Evolutionary conservation across 2,329 filamentous ascomycete genomes (phyloP).

Genomic region (Aureobasidium sp.): DNA sequence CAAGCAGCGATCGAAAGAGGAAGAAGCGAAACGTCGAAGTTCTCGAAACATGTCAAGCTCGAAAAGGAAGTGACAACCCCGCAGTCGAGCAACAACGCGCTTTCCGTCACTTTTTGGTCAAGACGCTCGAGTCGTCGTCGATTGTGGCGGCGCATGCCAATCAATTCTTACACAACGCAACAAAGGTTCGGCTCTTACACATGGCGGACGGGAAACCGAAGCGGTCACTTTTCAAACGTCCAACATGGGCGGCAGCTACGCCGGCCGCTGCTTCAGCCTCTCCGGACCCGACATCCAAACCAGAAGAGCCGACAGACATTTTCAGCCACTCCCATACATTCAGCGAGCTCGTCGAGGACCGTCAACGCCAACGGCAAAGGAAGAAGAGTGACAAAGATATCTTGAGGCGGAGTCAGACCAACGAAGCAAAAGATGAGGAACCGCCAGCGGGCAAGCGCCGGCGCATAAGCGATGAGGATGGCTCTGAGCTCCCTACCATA

Average conservation of each 20-base stretch:
- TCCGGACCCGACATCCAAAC: not conserved
- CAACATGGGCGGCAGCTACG: conserved; percentile 11
- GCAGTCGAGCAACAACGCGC: not conserved
- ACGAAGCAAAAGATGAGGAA: not conserved
- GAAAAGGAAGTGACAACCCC: not conserved
- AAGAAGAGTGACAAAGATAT: conserved; percentile 24
- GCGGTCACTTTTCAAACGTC: conserved; percentile 17
- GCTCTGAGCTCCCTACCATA: conserved; percentile 12
- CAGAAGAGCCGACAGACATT: conserved; percentile 28
- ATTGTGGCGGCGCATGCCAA: not conserved
- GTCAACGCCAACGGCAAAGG: conserved; percentile 28
- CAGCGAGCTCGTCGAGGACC: conserved; percentile 32
- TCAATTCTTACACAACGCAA: not conserved
- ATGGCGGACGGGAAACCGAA: conserved; percentile 14
- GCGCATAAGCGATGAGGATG: conserved; percentile 22
- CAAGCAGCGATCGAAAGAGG: not conserved
- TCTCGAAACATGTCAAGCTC: not conserved
- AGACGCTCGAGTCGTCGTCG: not conserved
- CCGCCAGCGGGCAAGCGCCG: conserved; percentile 21
- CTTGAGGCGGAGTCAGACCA: not conserved
- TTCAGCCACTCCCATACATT: conserved; percentile 39
- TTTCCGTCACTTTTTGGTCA: not conserved
- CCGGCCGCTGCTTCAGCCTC: not conserved
- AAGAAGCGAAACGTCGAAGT: not conserved
- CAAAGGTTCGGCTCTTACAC: not conserved